Conservation (phyloP, 148 eudicot genomes). For the Vaccinium vitisidaea region DNA sequence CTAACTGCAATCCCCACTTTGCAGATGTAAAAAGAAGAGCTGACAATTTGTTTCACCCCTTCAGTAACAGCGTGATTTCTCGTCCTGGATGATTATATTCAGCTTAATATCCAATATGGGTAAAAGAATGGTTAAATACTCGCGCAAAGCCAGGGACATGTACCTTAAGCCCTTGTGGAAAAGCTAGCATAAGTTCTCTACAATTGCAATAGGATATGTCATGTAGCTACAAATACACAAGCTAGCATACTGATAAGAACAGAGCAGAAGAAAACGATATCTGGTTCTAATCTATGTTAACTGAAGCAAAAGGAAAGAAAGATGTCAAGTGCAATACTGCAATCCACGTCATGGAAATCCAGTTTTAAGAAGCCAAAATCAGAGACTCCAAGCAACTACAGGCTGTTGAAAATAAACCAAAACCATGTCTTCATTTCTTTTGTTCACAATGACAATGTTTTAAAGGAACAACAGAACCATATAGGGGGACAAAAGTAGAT, state of each 20-base stretch:
- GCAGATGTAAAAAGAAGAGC: background rate
- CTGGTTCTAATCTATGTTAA: background rate
- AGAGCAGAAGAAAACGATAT: background rate
- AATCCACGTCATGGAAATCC: background rate
- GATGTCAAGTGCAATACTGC: background rate
- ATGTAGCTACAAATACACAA: background rate
- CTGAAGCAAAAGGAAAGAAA: background rate
- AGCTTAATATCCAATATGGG: background rate
- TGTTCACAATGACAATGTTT: background rate
- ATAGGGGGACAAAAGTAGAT: background rate
- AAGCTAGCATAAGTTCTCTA: background rate
- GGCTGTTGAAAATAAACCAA: conserved; percentile 1
- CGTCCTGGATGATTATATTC: background rate
- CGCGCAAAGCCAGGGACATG: background rate
- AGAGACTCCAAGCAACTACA: background rate
- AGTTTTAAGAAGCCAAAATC: background rate
- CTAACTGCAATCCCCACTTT: background rate
- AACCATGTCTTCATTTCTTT: background rate
- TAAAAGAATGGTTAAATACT: background rate
- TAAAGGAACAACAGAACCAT: conserved; percentile 2
- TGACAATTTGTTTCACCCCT: background rate
- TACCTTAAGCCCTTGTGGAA: background rate
- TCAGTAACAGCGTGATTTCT: too few relatives aligned
- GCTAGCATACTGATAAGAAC: background rate
- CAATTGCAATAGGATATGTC: background rate